Conservation (phyloP, 2,329 filamentous ascomycete species). For the Periconia sp. region DNA sequence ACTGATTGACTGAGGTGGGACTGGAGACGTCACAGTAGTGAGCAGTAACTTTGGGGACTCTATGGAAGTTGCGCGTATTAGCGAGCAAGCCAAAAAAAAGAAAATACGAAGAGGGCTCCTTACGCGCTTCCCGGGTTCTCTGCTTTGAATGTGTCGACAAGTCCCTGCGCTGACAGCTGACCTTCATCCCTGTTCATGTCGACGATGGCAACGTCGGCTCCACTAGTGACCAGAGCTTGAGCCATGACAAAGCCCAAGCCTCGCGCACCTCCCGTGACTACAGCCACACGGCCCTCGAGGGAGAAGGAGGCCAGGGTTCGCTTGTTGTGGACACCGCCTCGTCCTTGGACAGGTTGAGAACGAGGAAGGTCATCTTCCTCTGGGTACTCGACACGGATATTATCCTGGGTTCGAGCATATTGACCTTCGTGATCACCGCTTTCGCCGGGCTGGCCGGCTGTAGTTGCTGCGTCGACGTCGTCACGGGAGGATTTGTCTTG, state of each 20-base stretch:
- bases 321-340: slow-evolving; percentile 80
- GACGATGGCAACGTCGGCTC: slow-evolving; percentile 86
- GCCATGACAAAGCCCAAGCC: slow-evolving; percentile 91
- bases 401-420: slow-evolving; percentile 78
- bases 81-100: not conserved
- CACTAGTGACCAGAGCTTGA: slow-evolving; percentile 85
- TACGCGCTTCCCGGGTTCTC: slow-evolving; percentile 78
- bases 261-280: slow-evolving; percentile 88
- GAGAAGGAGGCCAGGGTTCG: slow-evolving; percentile 85
- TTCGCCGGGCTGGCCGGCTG: slow-evolving; percentile 41
- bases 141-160: slow-evolving; percentile 74
- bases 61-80: slow-evolving; percentile 33
- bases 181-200: slow-evolving; percentile 93
- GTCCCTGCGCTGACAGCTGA: slow-evolving; percentile 69
- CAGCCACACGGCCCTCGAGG: slow-evolving; percentile 76
- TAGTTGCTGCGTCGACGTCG: slow-evolving; percentile 37
- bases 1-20: slow-evolving; percentile 73
- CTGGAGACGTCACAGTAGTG: slow-evolving; percentile 88
- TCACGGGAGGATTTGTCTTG: slow-evolving; percentile 27
- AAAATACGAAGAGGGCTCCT: slow-evolving; percentile 18
- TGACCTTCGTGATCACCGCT: slow-evolving; percentile 61
- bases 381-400: slow-evolving; percentile 77
- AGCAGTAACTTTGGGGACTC: slow-evolving; percentile 79
- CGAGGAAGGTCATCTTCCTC: slow-evolving; percentile 72
- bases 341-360: slow-evolving; percentile 70